These are phyloP conservation scores for Xylariaceae sp. DNA, from an alignment of 2,329 filamentous ascomycete genomes.

Conservation along the genomic window DNA sequence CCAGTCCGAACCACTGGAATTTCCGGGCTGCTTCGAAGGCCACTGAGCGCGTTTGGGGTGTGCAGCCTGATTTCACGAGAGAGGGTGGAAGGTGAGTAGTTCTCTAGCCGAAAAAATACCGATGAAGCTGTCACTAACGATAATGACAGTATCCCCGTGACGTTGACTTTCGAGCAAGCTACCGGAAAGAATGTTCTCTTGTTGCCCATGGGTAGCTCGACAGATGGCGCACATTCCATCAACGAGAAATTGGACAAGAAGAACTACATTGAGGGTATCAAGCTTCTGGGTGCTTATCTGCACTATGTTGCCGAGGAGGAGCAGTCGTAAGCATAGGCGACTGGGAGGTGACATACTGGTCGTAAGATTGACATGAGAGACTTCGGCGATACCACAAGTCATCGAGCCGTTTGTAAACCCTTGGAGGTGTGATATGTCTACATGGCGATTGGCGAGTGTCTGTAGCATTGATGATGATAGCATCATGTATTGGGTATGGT, in stretches of 20 bases:
- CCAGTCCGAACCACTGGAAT: slow-evolving; percentile 98
- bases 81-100: slow-evolving; percentile 77
- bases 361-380: background rate
- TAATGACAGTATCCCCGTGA: slow-evolving; percentile 77
- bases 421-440: no score
- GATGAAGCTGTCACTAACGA: slow-evolving; percentile 1
- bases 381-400: background rate
- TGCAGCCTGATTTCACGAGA: slow-evolving; percentile 89
- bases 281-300: slow-evolving; percentile 89
- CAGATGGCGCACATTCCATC: slow-evolving; percentile 93
- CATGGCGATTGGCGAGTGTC: no score
- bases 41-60: slow-evolving; percentile 90
- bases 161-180: slow-evolving; percentile 93
- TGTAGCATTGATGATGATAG: no score
- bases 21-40: slow-evolving; percentile 92
- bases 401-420: no score
- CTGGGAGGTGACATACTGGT: no score
- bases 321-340: slow-evolving; percentile 12
- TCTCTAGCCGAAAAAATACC: background rate
- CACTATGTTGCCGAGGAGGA: slow-evolving; percentile 95
- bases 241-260: slow-evolving; percentile 97
- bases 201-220: slow-evolving; percentile 94
- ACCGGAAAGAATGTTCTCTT: slow-evolving; percentile 97
- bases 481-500: no score
- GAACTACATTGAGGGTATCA: slow-evolving; percentile 98